Evolutionary conservation across 495 filamentous ascomycete species (phyloP), one percentile per base, ranked within the genome.

Genomic region (Astrothelium subdiscretum): DNA sequence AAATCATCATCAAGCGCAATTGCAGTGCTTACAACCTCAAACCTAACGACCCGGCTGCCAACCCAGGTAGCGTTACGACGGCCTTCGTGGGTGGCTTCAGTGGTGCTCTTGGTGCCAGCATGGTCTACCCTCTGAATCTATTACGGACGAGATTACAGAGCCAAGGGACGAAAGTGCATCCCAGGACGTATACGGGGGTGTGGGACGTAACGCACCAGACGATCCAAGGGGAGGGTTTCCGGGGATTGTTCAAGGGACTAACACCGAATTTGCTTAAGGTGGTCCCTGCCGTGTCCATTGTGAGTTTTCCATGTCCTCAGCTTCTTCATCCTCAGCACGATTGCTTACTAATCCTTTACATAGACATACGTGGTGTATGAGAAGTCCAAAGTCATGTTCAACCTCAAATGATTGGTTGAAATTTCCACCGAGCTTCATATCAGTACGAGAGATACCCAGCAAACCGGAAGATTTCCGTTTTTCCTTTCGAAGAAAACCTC

Each of bases 261-360:
- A 96, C 92, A 31, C 94, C 94, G 29, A 99, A 97, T 68, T 80
- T 99, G 22, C 80, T 97, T 67, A 99, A 99, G 75, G 94, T 99
- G 35, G 91, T 92, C 10, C 94, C 94, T 0, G 92, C 94, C 54
- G 89, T 99, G 27, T 95, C 89, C 63, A 99, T 99, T 73, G 73
- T 75, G 62, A 70, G 72, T 68, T n/a, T 26, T 20, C 22, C 29
- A 18, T 58, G 27, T 51, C 31, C 4, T 60, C 52, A 35, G 32
- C 10, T 60, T 24, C 48, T 35, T 58, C 27, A 32, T 62, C 31
- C 31, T 35, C 18, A 10, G 27, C 63, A 57, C 51, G 61, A 58
- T 32, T 35, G 64, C 59, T 54, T 62, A 65, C 65, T 63, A 31
- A 59, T 26, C 32, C 57, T 60, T 64, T 51, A 51, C 20, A 48